Percentiles rank a stretch among this genome's conserved stretches.
Evolutionary conservation across 768 basidiomycete species (phyloP).

Genomic region (Trichaptum fuscoviolaceum): DNA sequence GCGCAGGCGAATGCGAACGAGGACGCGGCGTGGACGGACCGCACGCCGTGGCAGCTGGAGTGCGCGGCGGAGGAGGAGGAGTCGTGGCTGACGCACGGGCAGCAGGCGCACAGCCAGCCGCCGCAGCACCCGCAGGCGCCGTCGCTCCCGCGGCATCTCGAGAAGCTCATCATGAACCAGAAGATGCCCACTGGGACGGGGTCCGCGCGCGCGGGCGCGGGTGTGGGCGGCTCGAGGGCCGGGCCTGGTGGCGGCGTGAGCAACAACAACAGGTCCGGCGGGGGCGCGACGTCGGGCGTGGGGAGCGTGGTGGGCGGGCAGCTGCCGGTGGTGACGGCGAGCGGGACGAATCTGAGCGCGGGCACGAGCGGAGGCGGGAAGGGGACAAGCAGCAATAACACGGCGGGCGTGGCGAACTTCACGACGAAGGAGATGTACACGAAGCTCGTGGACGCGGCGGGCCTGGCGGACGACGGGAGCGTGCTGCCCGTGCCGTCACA

Average conservation of each 20-base stretch:
- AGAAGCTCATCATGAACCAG: constrained; percentile 85
- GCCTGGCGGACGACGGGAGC: constrained; percentile 79
- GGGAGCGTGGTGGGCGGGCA: constrained; percentile 8
- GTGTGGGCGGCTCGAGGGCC: background rate
- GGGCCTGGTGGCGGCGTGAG: background rate
- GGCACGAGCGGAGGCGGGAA: constrained; percentile 2
- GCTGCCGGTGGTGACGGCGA: constrained; percentile 9
- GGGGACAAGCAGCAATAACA: constrained; percentile 2
- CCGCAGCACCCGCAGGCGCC: constrained; percentile 66
- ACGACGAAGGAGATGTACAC: constrained; percentile 8
- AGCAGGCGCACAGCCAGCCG: background rate
- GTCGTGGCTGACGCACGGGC: constrained; percentile 46
- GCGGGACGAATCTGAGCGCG: constrained; percentile 14
- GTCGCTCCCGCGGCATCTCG: constrained; percentile 81
- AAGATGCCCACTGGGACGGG: background rate
- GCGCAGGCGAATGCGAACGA: constrained; percentile 19
- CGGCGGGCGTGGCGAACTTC: constrained; percentile 1
- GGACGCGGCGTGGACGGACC: constrained; percentile 63
- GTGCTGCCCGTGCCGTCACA: constrained; percentile 92
- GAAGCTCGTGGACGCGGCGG: constrained; percentile 15
- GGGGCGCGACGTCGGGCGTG: background rate
- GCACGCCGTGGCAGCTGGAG: constrained; percentile 72
- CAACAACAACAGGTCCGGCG: background rate
- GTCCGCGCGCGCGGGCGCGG: background rate
- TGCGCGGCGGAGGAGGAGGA: constrained; percentile 85